Percentiles rank a stretch among this genome's conserved stretches.
Conservation (phyloP, 2,329 filamentous ascomycete genomes). For the Colletotrichum sp. region DNA sequence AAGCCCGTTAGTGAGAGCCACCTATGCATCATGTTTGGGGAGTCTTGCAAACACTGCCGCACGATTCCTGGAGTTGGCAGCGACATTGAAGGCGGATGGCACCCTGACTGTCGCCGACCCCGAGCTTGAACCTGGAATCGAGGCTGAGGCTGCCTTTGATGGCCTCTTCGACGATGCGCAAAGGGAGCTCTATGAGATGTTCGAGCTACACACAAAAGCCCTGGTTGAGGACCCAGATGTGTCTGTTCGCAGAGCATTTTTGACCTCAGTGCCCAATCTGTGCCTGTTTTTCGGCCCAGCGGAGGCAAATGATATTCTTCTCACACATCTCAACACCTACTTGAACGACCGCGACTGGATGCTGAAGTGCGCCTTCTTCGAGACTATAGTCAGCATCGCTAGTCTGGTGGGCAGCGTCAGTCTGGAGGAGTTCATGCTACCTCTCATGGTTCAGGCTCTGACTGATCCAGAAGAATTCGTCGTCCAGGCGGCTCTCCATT, state of each 20-base stretch:
- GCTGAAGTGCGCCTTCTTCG: conserved; percentile 95
- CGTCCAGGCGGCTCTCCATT: conserved; percentile 87
- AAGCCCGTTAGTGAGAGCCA: conserved; percentile 78
- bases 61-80: conserved; percentile 88
- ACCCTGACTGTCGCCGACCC: conserved; percentile 79
- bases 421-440: conserved; percentile 93
- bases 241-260: conserved; percentile 86
- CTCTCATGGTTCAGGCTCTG: conserved; percentile 93
- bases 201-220: conserved; percentile 88
- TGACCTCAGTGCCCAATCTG: conserved; percentile 88
- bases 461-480: conserved; percentile 94
- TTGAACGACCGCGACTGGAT: conserved; percentile 97
- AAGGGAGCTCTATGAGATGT: conserved; percentile 79
- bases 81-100: conserved; percentile 83
- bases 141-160: conserved; percentile 74
- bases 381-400: conserved; percentile 91
- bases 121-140: conserved; percentile 75
- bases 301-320: conserved; percentile 93
- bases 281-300: conserved; percentile 94
- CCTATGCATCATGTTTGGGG: conserved; percentile 91
- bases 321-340: conserved; percentile 96
- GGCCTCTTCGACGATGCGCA: conserved; percentile 89
- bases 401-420: conserved; percentile 88
- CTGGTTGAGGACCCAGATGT: conserved; percentile 87
- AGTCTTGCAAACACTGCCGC: conserved; percentile 86